These are phyloP conservation scores for Xylaria hypoxylon DNA, from an alignment of 2,329 filamentous ascomycete species.

Conservation along the genomic window DNA sequence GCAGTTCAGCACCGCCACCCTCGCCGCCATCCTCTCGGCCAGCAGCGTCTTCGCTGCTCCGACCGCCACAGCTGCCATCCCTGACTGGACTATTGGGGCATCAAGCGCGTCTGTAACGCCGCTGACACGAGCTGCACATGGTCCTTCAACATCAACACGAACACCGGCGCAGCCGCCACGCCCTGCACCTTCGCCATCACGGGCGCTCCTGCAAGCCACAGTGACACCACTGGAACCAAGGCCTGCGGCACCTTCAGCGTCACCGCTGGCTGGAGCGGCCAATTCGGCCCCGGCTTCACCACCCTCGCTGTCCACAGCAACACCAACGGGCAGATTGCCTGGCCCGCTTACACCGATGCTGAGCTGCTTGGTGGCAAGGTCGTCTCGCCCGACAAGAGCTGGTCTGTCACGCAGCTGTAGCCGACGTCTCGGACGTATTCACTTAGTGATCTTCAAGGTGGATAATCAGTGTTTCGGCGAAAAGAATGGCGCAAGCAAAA, in stretches of 20 bases:
- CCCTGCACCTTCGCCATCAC: conserved; percentile 57
- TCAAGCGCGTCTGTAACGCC: conserved; percentile 56
- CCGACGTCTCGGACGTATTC: background rate
- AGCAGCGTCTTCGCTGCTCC: conserved; percentile 47
- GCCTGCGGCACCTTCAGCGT: conserved; percentile 63
- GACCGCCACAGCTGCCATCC: conserved; percentile 47
- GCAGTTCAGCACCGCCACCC: conserved; percentile 50
- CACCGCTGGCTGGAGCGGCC: conserved; percentile 66
- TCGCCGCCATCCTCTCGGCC: conserved; percentile 47
- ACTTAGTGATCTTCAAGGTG: no score
- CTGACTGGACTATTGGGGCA: conserved; percentile 55
- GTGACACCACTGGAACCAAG: conserved; percentile 52
- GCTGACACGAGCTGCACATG: conserved; percentile 56
- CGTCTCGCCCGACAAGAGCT: conserved; percentile 60
- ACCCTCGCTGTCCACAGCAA: conserved; percentile 63
- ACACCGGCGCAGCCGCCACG: conserved; percentile 42
- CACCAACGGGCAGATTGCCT: conserved; percentile 59
- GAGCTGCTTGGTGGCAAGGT: conserved; percentile 58
- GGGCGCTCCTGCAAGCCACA: conserved; percentile 52
- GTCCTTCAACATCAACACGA: conserved; percentile 57
- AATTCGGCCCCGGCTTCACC: conserved; percentile 68
- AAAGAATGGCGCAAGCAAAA: no score
- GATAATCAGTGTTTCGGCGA: no score
- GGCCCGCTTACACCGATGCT: conserved; percentile 65
- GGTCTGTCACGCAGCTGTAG: conserved; percentile 40